Percentiles rank a stretch among this genome's conserved stretches.
phyloP scores from a whole-genome alignment of 2,329 filamentous ascomycete species.

The Trichoderma sp. region DNA sequence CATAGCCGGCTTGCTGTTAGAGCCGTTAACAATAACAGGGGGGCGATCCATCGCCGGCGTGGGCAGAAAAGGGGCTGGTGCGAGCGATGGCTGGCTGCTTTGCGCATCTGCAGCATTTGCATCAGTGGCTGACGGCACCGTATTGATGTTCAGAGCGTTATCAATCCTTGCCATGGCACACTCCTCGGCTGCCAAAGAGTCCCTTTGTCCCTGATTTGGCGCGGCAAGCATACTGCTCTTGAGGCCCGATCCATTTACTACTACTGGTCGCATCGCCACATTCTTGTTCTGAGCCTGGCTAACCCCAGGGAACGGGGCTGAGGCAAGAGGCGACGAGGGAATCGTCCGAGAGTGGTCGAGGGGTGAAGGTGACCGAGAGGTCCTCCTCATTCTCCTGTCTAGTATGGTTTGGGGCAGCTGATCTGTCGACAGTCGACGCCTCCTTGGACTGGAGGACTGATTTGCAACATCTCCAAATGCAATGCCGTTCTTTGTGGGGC shows the following conservation, averaged over 20 bases:
- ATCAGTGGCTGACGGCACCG: constrained; percentile 4
- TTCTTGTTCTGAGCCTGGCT: constrained; percentile 36
- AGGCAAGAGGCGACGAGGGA: constrained; percentile 43
- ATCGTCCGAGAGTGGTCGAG: constrained; percentile 50
- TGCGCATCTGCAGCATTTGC: neutral
- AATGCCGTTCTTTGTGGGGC: constrained; percentile 40
- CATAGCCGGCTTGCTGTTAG: constrained; percentile 29
- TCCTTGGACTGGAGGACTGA: constrained; percentile 40
- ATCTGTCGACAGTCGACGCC: constrained; percentile 55
- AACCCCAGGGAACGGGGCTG: constrained; percentile 41
- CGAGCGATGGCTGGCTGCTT: constrained; percentile 9
- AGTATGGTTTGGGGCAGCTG: constrained; percentile 56
- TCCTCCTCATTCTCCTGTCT: constrained; percentile 54
- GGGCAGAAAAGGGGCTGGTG: constrained; percentile 27
- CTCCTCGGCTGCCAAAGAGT: constrained; percentile 30
- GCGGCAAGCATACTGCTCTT: constrained; percentile 38
- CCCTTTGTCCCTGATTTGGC: constrained; percentile 15
- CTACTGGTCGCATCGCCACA: constrained; percentile 48
- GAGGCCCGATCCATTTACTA: constrained; percentile 54
- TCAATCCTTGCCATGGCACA: constrained; percentile 30
- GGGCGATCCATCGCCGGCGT: constrained; percentile 31
- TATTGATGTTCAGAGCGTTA: constrained; percentile 35
- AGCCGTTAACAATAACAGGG: constrained; percentile 43
- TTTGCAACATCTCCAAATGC: constrained; percentile 52
- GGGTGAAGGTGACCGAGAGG: constrained; percentile 59